Conservation (phyloP, 495 filamentous ascomycete genomes). For the Penicillium silybi region DNA sequence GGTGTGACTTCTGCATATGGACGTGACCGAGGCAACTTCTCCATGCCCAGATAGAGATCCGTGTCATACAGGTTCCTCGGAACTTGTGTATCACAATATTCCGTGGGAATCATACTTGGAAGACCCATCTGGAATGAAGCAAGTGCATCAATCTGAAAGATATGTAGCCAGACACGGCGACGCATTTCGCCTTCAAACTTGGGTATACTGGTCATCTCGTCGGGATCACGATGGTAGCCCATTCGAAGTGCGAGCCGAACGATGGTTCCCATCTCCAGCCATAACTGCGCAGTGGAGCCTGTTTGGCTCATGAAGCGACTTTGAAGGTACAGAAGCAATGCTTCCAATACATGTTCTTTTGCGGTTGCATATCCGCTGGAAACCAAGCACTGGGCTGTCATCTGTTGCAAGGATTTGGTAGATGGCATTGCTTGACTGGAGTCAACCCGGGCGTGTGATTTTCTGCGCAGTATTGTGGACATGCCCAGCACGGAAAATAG, state of each 20-base stretch:
- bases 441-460: neutral
- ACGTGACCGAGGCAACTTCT: conserved; percentile 38
- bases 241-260: conserved; percentile 52
- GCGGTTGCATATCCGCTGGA: conserved; percentile 44
- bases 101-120: conserved; percentile 45
- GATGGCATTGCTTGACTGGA: neutral
- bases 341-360: conserved; percentile 41
- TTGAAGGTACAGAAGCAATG: conserved; percentile 45
- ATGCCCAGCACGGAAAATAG: conserved; percentile 19
- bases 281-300: conserved; percentile 43
- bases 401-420: conserved; percentile 2
- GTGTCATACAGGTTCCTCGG: conserved; percentile 48
- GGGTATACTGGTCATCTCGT: conserved; percentile 13
- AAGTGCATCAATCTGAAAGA: conserved; percentile 30
- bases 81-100: conserved; percentile 44
- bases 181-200: conserved; percentile 34
- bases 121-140: conserved; percentile 50
- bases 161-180: conserved; percentile 28
- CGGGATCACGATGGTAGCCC: conserved; percentile 53
- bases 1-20: conserved; percentile 43
- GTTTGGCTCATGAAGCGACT: conserved; percentile 42
- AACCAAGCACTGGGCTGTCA: conserved; percentile 38
- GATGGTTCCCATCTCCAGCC: conserved; percentile 42
- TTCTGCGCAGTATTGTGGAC: neutral
- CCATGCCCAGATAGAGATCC: conserved; percentile 44